Base-by-base conservation (phyloP, 495 filamentous ascomycete genomes). In the Aspergillus indologenus region DNA sequence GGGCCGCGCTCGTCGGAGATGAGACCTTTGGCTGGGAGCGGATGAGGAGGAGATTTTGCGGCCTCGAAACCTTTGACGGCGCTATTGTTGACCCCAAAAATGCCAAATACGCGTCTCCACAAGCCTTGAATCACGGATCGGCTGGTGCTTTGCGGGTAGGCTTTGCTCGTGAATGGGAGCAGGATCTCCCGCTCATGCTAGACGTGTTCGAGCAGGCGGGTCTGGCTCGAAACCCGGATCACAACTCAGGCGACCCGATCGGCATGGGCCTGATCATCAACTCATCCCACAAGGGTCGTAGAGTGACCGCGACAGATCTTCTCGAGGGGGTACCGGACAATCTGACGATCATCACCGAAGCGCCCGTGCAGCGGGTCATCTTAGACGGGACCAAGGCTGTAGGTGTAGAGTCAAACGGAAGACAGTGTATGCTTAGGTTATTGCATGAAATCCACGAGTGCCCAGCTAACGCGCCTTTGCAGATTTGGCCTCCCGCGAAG, bases 231-330 rank as follows among this genome's bases (percentile, higher is more conserved):
- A 88, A 85, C 56, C 63, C 66, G 7, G 85, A 88, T 65, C 77
- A 81, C 53, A 87, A 86, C 53, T 81, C 76, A 1, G 86, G 85
- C 0, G 76, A 87, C 61, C 84, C 83, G 0, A 68, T 87, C 34
- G 86, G 86, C 9, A 75, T 87, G 63, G 70, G 71, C 0, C 56
- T 83, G 20, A 67, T 66, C 12, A 76, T 81, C 61, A 79, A 75
- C 49, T 83, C 78, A 17, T 65, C 78, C 22, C 62, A 71, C 26
- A 54, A 78, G 18, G 84, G 84, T 0, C 45, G 70, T 1, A 75
- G 84, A 26, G 76, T 75, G 0, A 86, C 84, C 5, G 78, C 82
- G 2, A 63, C 62, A 5, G 83, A 85, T 59, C 65, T 86, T 43
- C 60, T 88, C 17, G 18, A 52, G 2, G 53, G 65, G 26, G 60